phyloP scores from a whole-genome alignment of 495 filamentous ascomycete species.

The Neurospora sp. region DNA sequence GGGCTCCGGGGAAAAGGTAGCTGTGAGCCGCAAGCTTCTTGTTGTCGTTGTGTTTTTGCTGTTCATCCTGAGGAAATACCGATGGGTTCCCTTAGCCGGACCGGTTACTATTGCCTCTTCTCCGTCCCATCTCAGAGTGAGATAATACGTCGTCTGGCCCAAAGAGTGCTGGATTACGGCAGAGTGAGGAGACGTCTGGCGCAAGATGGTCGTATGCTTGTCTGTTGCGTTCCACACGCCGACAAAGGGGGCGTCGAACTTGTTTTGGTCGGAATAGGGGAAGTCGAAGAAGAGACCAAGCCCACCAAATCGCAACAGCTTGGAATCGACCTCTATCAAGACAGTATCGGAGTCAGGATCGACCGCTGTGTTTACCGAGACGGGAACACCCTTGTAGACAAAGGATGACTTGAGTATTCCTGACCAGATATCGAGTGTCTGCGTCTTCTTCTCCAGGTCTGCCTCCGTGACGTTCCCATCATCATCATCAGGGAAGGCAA shows the following conservation, averaged over 20 bases:
- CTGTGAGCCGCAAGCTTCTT: constrained; percentile 19
- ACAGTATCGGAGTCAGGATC: constrained; percentile 39
- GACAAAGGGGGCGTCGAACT: constrained; percentile 40
- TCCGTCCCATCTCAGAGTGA: constrained; percentile 27
- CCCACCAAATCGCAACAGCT: constrained; percentile 18
- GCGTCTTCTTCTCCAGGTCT: constrained; percentile 27
- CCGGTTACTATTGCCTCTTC: constrained; percentile 24
- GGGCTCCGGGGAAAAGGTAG: constrained; percentile 23
- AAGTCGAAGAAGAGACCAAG: constrained; percentile 44
- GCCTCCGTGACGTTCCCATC: constrained; percentile 26
- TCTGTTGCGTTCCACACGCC: constrained; percentile 35
- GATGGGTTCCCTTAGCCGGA: constrained; percentile 27
- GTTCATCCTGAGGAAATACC: constrained; percentile 27
- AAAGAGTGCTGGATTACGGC: constrained; percentile 38
- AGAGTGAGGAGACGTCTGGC: constrained; percentile 6
- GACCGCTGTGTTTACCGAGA: constrained; percentile 35
- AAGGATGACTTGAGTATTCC: constrained; percentile 39
- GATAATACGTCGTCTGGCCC: constrained; percentile 35
- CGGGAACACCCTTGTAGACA: constrained; percentile 24
- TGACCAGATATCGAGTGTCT: constrained; percentile 40
- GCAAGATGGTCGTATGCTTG: constrained; percentile 32
- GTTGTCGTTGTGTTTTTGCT: neutral
- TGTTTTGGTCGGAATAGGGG: constrained; percentile 36
- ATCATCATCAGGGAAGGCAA: constrained; percentile 28
- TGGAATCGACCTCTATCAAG: constrained; percentile 33